These are phyloP conservation scores for Diaporthe capsici DNA, from an alignment of 2,329 filamentous ascomycete genomes.

Conservation along the genomic window DNA sequence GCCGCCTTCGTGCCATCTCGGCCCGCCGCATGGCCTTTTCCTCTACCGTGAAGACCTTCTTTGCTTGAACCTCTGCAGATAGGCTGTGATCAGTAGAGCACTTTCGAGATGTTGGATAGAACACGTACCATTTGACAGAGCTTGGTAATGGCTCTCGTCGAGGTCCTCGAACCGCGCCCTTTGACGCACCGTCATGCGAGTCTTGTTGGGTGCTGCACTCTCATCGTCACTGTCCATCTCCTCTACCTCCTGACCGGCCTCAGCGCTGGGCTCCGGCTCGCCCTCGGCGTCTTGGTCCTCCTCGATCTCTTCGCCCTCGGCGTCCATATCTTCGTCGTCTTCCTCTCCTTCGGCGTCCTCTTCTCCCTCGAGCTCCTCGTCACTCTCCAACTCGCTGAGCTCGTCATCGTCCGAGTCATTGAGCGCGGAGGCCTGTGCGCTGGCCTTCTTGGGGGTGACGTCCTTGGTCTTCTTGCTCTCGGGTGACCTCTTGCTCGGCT, in stretches of 20 bases:
- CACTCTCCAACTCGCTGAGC: conserved; percentile 69
- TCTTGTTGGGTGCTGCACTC: conserved; percentile 63
- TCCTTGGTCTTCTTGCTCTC: conserved; percentile 53
- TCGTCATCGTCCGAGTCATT: conserved; percentile 70
- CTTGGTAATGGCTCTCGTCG: conserved; percentile 68
- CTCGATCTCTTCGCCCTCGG: conserved; percentile 54
- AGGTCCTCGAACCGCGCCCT: conserved; percentile 71
- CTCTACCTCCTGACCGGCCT: conserved; percentile 44
- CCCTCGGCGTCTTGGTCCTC: conserved; percentile 55
- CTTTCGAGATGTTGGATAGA: background rate
- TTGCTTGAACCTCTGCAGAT: conserved; percentile 71
- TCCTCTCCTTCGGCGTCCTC: conserved; percentile 53
- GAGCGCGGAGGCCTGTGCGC: conserved; percentile 48
- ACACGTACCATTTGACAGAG: conserved; percentile 71
- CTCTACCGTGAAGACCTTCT: conserved; percentile 73
- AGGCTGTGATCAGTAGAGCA: conserved; percentile 26
- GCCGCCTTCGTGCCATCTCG: conserved; percentile 73
- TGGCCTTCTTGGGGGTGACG: conserved; percentile 45
- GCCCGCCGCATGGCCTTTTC: conserved; percentile 73
- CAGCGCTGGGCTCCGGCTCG: conserved; percentile 55
- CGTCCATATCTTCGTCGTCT: conserved; percentile 57
- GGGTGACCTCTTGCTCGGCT: conserved; percentile 52
- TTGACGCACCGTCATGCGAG: conserved; percentile 74
- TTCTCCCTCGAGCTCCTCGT: conserved; percentile 57
- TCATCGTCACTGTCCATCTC: conserved; percentile 60